phyloP scores from a whole-genome alignment of 1,284 basidiomycete species.

The Mycena citricolor region DNA sequence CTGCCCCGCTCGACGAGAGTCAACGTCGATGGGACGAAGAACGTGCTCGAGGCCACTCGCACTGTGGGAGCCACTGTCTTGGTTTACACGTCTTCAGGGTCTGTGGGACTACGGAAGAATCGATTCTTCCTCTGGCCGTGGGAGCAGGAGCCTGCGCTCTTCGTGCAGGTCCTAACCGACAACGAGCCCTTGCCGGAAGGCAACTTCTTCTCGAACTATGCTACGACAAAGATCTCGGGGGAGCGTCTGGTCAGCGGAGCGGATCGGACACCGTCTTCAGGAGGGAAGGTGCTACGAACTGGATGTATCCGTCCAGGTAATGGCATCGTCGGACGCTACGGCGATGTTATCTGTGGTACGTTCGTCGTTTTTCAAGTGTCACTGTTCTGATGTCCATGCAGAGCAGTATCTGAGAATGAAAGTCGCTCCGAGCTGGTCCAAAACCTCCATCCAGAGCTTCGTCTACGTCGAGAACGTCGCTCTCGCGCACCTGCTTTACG shows the following conservation, averaged over 20 bases:
- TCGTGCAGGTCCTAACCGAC: slow-evolving; percentile 47
- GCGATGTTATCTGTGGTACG: slow-evolving; percentile 46
- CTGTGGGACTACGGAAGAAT: slow-evolving; percentile 41
- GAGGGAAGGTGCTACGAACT: slow-evolving; percentile 38
- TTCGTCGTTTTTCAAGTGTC: no score
- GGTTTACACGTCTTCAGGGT: slow-evolving; percentile 55
- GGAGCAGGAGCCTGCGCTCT: slow-evolving; percentile 42
- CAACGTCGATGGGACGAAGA: slow-evolving; percentile 49
- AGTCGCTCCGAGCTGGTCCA: neutral
- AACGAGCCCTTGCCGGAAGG: slow-evolving; percentile 39
- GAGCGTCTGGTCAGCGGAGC: slow-evolving; percentile 45
- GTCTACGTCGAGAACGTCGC: slow-evolving; percentile 57
- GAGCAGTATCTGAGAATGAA: neutral
- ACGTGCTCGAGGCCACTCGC: slow-evolving; percentile 43
- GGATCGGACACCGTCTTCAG: slow-evolving; percentile 30
- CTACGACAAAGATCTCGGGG: slow-evolving; percentile 45
- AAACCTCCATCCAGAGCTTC: slow-evolving; percentile 33
- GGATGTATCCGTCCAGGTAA: slow-evolving; percentile 57
- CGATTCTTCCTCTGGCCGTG: slow-evolving; percentile 55
- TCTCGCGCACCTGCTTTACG: slow-evolving; percentile 53
- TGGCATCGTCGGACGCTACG: slow-evolving; percentile 52
- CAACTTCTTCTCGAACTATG: slow-evolving; percentile 56
- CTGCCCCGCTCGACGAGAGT: slow-evolving; percentile 44
- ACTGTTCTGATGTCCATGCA: slow-evolving; percentile 14
- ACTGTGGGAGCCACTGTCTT: slow-evolving; percentile 41